These are phyloP conservation scores for Bifiguratus adelaidae DNA, from an alignment of 192 early-diverging fungal genomes.

Conservation along the genomic window DNA sequence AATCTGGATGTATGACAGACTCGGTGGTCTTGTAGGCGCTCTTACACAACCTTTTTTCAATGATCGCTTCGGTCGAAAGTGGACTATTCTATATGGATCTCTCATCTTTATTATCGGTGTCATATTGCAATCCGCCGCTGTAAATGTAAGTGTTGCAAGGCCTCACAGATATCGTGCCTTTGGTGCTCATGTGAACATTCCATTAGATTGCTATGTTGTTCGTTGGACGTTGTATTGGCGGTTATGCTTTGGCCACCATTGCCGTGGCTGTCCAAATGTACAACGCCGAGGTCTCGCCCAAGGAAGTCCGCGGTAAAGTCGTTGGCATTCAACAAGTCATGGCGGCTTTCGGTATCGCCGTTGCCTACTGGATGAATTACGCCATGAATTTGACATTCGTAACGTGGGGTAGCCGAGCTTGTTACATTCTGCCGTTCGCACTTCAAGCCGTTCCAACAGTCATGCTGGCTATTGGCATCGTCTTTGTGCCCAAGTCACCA, in stretches of 20 bases:
- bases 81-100: slow-evolving; percentile 53
- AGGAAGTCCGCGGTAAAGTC: slow-evolving; percentile 70
- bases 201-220: slow-evolving; percentile 46
- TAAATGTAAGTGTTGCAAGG: neutral
- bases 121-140: slow-evolving; percentile 53
- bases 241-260: slow-evolving; percentile 18
- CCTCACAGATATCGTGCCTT: neutral
- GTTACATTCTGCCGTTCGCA: slow-evolving; percentile 46
- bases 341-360: slow-evolving; percentile 47
- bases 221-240: slow-evolving; percentile 67
- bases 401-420: neutral
- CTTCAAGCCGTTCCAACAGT: slow-evolving; percentile 72
- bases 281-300: slow-evolving; percentile 68
- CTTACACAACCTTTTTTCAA: slow-evolving; percentile 19
- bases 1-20: neutral
- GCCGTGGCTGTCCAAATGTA: slow-evolving; percentile 7
- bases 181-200: neutral
- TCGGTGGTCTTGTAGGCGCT: slow-evolving; percentile 6
- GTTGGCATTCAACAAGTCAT: slow-evolving; percentile 76
- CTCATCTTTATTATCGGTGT: slow-evolving; percentile 66
- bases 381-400: slow-evolving; percentile 10
- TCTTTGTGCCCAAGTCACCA: slow-evolving; percentile 72
- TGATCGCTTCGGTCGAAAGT: slow-evolving; percentile 47
- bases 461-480: slow-evolving; percentile 51
- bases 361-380: slow-evolving; percentile 15